These are phyloP conservation scores for Leishmania gerbilli DNA, from an alignment of 208 protist genomes.

Conservation along the genomic window DNA sequence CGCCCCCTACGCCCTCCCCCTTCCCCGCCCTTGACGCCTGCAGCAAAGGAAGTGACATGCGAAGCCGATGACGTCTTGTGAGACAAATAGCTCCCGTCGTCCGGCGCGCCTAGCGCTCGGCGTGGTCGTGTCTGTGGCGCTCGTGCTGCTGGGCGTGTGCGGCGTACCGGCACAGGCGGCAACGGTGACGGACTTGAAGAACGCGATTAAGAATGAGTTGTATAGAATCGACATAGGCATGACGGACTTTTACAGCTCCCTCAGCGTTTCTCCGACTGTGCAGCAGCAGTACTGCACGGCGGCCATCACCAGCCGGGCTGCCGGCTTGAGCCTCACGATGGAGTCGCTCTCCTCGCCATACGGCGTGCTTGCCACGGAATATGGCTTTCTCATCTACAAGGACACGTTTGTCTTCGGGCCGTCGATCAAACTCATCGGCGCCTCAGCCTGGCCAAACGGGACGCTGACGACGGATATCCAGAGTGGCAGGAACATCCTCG, in stretches of 20 bases:
- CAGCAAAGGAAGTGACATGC: neutral
- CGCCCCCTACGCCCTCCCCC: neutral
- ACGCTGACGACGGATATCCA: constrained; percentile 18
- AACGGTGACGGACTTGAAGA: constrained; percentile 18
- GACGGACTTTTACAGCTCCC: constrained; percentile 19
- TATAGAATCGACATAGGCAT: constrained; percentile 16
- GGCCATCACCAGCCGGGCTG: constrained; percentile 11
- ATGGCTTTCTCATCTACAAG: constrained; percentile 26
- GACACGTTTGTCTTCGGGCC: constrained; percentile 26
- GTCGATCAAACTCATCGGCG: constrained; percentile 23
- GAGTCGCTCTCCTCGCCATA: constrained; percentile 20
- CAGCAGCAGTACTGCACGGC: constrained; percentile 27
- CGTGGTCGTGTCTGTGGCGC: neutral
- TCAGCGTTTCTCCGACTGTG: constrained; percentile 16
- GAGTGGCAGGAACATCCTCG: constrained; percentile 15
- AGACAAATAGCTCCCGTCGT: neutral
- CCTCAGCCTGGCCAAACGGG: constrained; percentile 20
- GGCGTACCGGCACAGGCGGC: constrained; percentile 6
- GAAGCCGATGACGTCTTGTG: neutral
- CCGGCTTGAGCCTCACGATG: constrained; percentile 30
- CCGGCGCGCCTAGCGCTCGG: neutral
- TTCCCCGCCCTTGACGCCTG: neutral
- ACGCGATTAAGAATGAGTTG: constrained; percentile 1
- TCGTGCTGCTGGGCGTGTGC: constrained; percentile 11
- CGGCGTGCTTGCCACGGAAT: constrained; percentile 11